Conservation (phyloP, 2,329 filamentous ascomycete species). For the Blumeria graminis region DNA sequence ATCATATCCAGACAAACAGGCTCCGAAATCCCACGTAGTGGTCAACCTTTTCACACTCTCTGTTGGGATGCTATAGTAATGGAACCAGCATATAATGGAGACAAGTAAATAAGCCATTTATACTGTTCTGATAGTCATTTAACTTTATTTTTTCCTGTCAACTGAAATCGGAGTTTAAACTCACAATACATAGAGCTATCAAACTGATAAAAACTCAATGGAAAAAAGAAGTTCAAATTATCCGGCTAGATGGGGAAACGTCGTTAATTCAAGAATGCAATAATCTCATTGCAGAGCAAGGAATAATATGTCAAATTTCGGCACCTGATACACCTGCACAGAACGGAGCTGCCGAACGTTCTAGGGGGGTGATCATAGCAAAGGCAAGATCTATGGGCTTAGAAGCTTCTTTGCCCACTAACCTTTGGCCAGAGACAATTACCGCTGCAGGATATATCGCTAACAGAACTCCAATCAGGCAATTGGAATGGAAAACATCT, state of each 20-base stretch:
- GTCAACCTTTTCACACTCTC: not conserved
- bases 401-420: not conserved
- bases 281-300: not conserved
- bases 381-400: not conserved
- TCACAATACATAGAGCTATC: not conserved
- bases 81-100: not conserved
- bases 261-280: not conserved
- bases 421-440: not conserved
- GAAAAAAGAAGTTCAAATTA: not conserved
- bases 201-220: not conserved
- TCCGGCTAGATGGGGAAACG: not conserved
- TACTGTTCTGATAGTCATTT: not conserved
- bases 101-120: not conserved
- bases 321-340: not conserved
- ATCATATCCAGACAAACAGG: not conserved
- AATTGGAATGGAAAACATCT: not conserved
- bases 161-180: not conserved
- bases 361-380: not conserved
- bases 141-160: not conserved
- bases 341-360: not conserved
- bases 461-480: not conserved
- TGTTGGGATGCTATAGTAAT: not conserved
- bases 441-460: not conserved
- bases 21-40: not conserved
- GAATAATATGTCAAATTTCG: not conserved